A percentile compares a stretch with the other conserved stretches of the same genome.
Conservation (phyloP, 768 basidiomycete genomes). For the Leccinum fibrillosum region DNA sequence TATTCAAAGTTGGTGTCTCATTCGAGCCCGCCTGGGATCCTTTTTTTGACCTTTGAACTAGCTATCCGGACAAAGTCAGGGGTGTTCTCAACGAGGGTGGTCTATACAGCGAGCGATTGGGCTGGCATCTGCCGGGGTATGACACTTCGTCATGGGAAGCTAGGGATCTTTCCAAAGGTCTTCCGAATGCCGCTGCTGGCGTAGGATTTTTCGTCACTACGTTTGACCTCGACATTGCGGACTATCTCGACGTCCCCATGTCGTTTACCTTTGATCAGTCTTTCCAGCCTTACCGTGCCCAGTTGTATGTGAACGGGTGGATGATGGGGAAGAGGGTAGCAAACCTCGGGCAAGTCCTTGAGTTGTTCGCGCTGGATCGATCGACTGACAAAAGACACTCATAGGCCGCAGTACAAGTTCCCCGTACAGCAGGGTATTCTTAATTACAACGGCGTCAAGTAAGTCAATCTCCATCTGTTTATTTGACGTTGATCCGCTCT, state of each 20-base stretch:
- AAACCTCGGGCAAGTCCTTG: slow-evolving; percentile 55
- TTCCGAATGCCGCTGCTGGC: slow-evolving; percentile 58
- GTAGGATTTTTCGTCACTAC: slow-evolving; percentile 81
- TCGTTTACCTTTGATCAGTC: slow-evolving; percentile 69
- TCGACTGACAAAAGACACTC: slow-evolving; percentile 2
- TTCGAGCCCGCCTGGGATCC: neutral
- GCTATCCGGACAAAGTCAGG: slow-evolving; percentile 71
- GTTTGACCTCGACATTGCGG: slow-evolving; percentile 59
- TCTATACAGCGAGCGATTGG: slow-evolving; percentile 62
- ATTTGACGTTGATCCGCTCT: neutral
- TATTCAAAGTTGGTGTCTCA: slow-evolving; percentile 49
- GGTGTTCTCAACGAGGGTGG: slow-evolving; percentile 74
- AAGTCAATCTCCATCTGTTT: neutral
- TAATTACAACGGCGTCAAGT: slow-evolving; percentile 72
- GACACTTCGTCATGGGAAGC: slow-evolving; percentile 57
- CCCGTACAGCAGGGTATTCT: slow-evolving; percentile 82
- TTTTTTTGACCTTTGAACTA: slow-evolving; percentile 24
- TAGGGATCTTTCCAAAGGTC: slow-evolving; percentile 55
- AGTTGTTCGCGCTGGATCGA: neutral
- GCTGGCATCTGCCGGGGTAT: slow-evolving; percentile 76
- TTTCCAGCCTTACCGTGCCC: slow-evolving; percentile 65
- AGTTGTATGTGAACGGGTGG: slow-evolving; percentile 85
- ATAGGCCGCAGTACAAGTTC: slow-evolving; percentile 74
- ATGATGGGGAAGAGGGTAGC: slow-evolving; percentile 81
- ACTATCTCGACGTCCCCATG: slow-evolving; percentile 61